Percentiles rank a stretch among this genome's conserved stretches.
Conservation (phyloP, 2,329 filamentous ascomycete genomes). For the Xylogone sp. region DNA sequence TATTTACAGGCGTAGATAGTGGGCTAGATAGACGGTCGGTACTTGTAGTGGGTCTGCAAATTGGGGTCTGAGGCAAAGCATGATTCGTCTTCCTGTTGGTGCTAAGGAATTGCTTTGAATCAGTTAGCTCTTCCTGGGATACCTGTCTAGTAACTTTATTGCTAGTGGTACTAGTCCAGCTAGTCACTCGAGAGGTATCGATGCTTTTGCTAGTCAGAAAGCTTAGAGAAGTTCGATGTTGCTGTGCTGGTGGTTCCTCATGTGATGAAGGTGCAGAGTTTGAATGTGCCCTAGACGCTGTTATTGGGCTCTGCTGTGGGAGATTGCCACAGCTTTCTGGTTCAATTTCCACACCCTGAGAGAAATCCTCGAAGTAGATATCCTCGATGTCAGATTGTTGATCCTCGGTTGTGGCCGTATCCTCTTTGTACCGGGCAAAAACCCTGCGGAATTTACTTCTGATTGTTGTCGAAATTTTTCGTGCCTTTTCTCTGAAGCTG, state of each 20-base stretch:
- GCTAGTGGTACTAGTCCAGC: slow-evolving; percentile 65
- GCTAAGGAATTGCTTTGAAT: slow-evolving; percentile 28
- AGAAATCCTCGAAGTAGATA: slow-evolving; percentile 22
- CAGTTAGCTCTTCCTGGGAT: background rate
- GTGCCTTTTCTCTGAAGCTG: slow-evolving; percentile 46
- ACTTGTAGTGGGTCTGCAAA: slow-evolving; percentile 14
- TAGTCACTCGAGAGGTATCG: slow-evolving; percentile 64
- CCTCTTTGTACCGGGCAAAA: slow-evolving; percentile 41
- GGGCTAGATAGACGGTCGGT: slow-evolving; percentile 7
- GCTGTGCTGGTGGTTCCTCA: slow-evolving; percentile 39
- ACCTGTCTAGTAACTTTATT: slow-evolving; percentile 44
- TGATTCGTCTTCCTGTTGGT: slow-evolving; percentile 22
- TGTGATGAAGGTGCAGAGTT: slow-evolving; percentile 23
- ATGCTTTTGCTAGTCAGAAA: slow-evolving; percentile 39
- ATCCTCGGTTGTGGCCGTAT: slow-evolving; percentile 36
- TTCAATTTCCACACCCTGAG: background rate
- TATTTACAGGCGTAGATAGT: slow-evolving; percentile 39
- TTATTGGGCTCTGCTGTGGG: slow-evolving; percentile 20
- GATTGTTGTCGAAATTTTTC: slow-evolving; percentile 59
- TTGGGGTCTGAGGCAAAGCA: slow-evolving; percentile 19
- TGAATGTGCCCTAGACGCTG: slow-evolving; percentile 45
- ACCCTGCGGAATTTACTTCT: slow-evolving; percentile 58
- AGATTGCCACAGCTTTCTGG: background rate
- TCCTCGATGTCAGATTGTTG: slow-evolving; percentile 47
- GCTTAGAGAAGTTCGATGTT: slow-evolving; percentile 48